Base-by-base conservation (phyloP, 192 early-diverging fungal genomes). In the Dissophora ornata region DNA sequence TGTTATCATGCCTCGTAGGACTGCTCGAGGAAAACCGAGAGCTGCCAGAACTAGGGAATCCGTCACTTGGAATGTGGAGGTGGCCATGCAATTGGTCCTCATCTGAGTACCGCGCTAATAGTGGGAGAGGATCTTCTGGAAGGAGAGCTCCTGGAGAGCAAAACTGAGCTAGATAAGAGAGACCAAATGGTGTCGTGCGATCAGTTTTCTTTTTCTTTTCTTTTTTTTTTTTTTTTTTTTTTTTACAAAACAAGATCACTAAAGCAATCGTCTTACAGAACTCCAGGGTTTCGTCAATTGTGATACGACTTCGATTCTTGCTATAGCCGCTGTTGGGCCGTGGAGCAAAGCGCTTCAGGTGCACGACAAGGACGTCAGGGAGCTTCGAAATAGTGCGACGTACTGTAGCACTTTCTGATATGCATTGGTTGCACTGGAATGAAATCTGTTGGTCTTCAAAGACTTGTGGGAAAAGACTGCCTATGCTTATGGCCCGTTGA, bases 201-300 rank as follows among this genome's bases (percentile, higher is more conserved):
- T n/a, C n/a, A n/a, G n/a, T n/a, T n/a, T n/a, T n/a, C n/a, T n/a
- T n/a, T n/a, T n/a, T n/a, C n/a, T n/a, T n/a, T n/a, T n/a, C n/a
- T n/a, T n/a, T n/a, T n/a, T n/a, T n/a, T n/a, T n/a, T n/a, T n/a
- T n/a, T n/a, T n/a, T n/a, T n/a, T n/a, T n/a, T n/a, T n/a, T n/a
- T n/a, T n/a, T n/a, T n/a, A n/a, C n/a, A n/a, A n/a, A n/a, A n/a
- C n/a, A n/a, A n/a, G n/a, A n/a, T n/a, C n/a, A n/a, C n/a, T n/a
- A n/a, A n/a, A 38, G 36, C 36, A 38, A 38, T 25, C 19, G 33
- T 26, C 69, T 49, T 71, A 71, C 69, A 47, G 18, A 71, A 55
- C n/a, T 71, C 69, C 24, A 71, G 25, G 0, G 52, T 50, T 16
- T 45, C 69, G 34, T 71, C 69, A 33, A 71, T 61, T 30, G 32